Percentiles rank a stretch among this genome's conserved stretches.
Conservation (phyloP, 2,329 filamentous ascomycete genomes). For the Pseudogymnoascus sp. region DNA sequence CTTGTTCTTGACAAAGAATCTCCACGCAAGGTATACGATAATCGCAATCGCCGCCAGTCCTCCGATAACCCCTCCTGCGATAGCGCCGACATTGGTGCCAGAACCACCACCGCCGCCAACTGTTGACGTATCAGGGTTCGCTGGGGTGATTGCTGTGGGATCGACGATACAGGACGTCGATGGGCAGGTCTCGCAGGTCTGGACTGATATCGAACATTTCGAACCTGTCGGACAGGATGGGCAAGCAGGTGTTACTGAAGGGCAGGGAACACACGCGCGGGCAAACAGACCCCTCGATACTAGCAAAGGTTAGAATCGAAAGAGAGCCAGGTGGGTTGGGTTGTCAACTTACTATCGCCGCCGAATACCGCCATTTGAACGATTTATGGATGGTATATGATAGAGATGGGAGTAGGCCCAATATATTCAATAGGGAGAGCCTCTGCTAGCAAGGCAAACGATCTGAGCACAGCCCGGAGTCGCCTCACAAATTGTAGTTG, state of each 20-base stretch:
- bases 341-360: neutral
- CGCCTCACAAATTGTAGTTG: neutral
- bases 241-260: constrained; percentile 43
- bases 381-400: neutral
- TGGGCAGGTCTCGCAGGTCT: constrained; percentile 52
- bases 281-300: neutral
- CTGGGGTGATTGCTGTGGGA: constrained; percentile 21
- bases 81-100: constrained; percentile 67
- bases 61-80: constrained; percentile 84
- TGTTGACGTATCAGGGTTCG: constrained; percentile 17
- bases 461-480: neutral
- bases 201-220: constrained; percentile 50
- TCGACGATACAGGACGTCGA: constrained; percentile 44
- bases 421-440: neutral
- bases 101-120: constrained; percentile 29
- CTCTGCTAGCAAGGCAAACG: neutral
- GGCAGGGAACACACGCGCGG: constrained; percentile 33
- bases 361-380: neutral
- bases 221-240: constrained; percentile 46
- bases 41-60: constrained; percentile 69
- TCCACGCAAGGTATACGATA: constrained; percentile 73
- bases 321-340: neutral
- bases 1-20: constrained; percentile 75
- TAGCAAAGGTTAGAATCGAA: neutral
- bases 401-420: neutral